These are phyloP conservation scores for Delphinella strobiligena DNA, from an alignment of 2,329 filamentous ascomycete genomes.

Conservation along the genomic window DNA sequence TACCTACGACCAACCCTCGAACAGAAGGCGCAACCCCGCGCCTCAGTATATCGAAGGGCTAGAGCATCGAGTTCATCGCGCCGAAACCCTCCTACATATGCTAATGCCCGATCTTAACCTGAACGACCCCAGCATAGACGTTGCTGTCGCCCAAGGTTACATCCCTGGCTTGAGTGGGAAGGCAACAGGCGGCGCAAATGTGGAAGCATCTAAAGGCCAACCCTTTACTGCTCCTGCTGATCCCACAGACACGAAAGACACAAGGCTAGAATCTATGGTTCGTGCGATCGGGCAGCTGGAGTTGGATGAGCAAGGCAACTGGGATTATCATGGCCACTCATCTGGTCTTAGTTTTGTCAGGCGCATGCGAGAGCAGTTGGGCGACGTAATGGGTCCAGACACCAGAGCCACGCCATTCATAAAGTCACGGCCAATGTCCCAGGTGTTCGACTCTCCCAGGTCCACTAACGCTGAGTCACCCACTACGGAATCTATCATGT, in stretches of 20 bases:
- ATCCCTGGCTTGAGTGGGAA: constrained; percentile 20
- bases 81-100: constrained; percentile 65
- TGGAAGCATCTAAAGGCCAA: constrained; percentile 8
- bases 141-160: constrained; percentile 41
- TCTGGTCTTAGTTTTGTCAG: constrained; percentile 83
- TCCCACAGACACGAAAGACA: constrained; percentile 40
- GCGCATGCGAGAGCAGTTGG: constrained; percentile 78
- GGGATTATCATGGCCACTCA: constrained; percentile 90
- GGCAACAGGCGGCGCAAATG: constrained; percentile 6
- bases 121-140: constrained; percentile 72
- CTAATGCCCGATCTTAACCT: constrained; percentile 77
- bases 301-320: constrained; percentile 79
- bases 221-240: not conserved
- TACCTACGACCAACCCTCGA: constrained; percentile 90
- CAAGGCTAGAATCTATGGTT: constrained; percentile 84
- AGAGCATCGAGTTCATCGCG: constrained; percentile 70
- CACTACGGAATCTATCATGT: constrained; percentile 40
- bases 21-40: constrained; percentile 77
- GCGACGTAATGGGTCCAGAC: constrained; percentile 57
- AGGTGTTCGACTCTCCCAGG: constrained; percentile 56
- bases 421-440: constrained; percentile 38
- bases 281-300: constrained; percentile 84
- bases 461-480: constrained; percentile 51
- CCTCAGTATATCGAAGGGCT: constrained; percentile 88
- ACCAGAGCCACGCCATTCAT: constrained; percentile 47